phyloP scores from a whole-genome alignment of 1,139 yeast species.

The Torulaspora globosa region DNA sequence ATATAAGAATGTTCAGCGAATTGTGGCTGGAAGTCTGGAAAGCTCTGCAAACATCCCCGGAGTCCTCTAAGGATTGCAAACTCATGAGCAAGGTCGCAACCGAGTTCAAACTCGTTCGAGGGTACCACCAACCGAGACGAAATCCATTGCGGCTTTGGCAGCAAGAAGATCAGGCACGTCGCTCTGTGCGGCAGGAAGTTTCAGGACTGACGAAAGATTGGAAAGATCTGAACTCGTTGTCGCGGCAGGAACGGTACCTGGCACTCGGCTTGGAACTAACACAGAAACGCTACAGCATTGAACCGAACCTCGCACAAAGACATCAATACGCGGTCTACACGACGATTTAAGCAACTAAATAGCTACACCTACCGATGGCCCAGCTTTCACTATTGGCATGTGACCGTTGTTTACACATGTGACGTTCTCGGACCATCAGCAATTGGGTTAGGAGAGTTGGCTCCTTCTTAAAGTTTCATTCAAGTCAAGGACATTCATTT shows the following conservation, averaged over 20 bases:
- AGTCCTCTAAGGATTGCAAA: slow-evolving; percentile 4
- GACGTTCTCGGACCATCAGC: not conserved
- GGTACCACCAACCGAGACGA: no score
- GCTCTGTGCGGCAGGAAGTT: no score
- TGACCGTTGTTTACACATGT: not conserved
- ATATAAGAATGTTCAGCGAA: slow-evolving; percentile 26
- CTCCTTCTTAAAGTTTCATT: not conserved
- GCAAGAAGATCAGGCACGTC: no score
- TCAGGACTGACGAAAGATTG: no score
- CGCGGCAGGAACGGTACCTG: not conserved
- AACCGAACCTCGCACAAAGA: not conserved
- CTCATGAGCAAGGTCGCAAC: not conserved
- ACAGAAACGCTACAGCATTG: not conserved
- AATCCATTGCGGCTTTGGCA: no score
- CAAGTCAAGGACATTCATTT: not conserved
- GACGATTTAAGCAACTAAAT: not conserved
- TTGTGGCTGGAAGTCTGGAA: slow-evolving; percentile 18
- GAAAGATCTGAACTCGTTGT: not conserved
- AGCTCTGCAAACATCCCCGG: slow-evolving; percentile 15
- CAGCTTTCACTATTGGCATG: not conserved
- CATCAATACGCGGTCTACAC: not conserved
- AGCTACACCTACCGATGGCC: not conserved
- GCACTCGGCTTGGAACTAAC: not conserved
- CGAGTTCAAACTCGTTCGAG: not conserved
- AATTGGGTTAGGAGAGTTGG: not conserved